Base-by-base conservation (phyloP, 2,329 filamentous ascomycete species). In the Arthrobotrys musiformis region DNA sequence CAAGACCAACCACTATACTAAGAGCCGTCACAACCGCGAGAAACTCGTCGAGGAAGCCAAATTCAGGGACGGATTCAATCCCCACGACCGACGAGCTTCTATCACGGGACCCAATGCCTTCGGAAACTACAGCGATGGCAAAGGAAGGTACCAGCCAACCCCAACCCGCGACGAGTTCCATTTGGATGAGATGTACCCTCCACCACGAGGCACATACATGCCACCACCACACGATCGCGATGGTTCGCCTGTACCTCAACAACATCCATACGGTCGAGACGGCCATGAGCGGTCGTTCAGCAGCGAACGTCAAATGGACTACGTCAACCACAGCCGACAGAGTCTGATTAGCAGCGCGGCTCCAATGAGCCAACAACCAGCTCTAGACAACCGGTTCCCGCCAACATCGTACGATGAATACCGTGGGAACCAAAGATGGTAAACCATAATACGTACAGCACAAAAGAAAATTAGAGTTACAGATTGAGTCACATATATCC, bases 1-100 rank as follows among this genome's bases (percentile, higher is more conserved):
- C 87, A 92, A 91, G 83, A 89, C 93, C 85, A 98, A 98, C 85
- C 94, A 94, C 2, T 94, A 98, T 84, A 90, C 92, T 79, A 91
- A 91, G 87, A 90, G 90, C 82, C 90, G 93, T 84, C 97, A 96
- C 88, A 92, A 94, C 85, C 89, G 93, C 83, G 93, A 93, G 93
- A 92, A 89, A 90, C 86, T 79, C 46, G 79, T 78, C 8, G 78
- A 80, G 35, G 79, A 78, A 42, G 60, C 67, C 44, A 72, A 73
- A 33, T 26, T 73, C 35, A 69, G 54, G 76, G 93, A 97, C 83
- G 90, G 90, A 74, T 89, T 97, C 60, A 97, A 93, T 0, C 92
- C 93, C 4, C 88, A 97, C 42, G 92, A 96, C 81, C 92, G 93
- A 1, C 91, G 92, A 82, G 94, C 94, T 86, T 94, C 92, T 11